Base-by-base conservation (phyloP, 495 filamentous ascomycete genomes). In the Lophiostoma macrostomum region DNA sequence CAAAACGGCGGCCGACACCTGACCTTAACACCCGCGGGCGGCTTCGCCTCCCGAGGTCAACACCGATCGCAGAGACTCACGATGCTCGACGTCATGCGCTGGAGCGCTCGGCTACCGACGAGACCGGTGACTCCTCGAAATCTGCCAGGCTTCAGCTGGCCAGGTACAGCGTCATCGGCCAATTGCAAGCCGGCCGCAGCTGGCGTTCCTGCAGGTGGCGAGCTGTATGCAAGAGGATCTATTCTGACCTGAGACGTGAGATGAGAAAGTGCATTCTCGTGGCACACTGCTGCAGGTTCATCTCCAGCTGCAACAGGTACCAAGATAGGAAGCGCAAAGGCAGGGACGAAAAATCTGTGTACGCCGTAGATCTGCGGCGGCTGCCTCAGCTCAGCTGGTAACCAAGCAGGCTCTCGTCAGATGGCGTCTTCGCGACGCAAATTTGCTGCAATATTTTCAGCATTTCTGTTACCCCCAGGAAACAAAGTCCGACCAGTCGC, bases 381-480 rank as follows among this genome's bases (percentile, higher is more conserved):
- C 43, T 16, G 20, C 31, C 28, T 54, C 40, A 12, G 20, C 40
- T 37, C 40, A 48, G 32, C 31, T 3, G 5, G 22, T 39, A 20
- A 28, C 34, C 20, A 39, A n/a, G n/a, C n/a, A n/a, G n/a, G n/a
- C n/a, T 40, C 5, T 30, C 45, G 45, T 24, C 20, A 25, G 18
- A 56, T 56, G 53, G 53, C 53, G 53, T 11, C 53, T 39, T 56
- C 24, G 4, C 4, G 19, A 16, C 27, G 43, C 43, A 56, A 55
- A 56, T 56, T 49, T 56, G 53, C 53, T 39, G 42, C 53, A 22
- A 41, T 39, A 55, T 38, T 55, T 39, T 22, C 16, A 28, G 38
- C 49, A 42, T 64, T 62, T 29, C 48, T 37, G 58, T 62, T 65
- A 63, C 53, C 62, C 58, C 58, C 61, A 64, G 29, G 37, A 67